Base-by-base conservation (phyloP, 1,139 yeast genomes). In the Taphrina deformans region DNA sequence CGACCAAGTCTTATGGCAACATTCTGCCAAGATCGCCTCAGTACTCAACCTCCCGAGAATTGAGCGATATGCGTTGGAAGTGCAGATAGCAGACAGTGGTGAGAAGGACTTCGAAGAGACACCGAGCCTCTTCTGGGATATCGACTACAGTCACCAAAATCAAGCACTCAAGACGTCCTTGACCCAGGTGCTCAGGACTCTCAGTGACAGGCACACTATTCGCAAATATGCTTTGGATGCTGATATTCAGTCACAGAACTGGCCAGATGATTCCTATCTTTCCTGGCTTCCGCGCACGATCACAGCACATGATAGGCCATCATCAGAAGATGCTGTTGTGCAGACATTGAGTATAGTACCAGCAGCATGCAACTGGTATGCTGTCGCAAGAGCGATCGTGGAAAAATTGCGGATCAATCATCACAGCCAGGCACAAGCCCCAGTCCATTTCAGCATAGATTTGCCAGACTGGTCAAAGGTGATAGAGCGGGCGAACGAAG, bases 1-100 rank as follows among this genome's bases (percentile, higher is more conserved):
- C 16, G 80, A 77, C 58, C 68, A 71, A 2, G 62, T 72, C 12
- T 71, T 78, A 61, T 55, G 71, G 70, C 31, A 69, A 55, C 58
- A 55, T 26, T 48, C 68, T 12, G 62, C 68, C 3, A 62, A 60
- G 18, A 31, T 70, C n/a, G 61, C 70, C 12, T 46, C 48, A 26
- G 41, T 44, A 3, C 48, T 69, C n/a, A 46, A 58, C 18, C 48
- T 65, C 7, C 16, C 44, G 21, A 55, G 70, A 26, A 48, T 67
- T 16, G 26, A 41, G 16, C 67, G 69, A 14, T 64, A 62, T 38
- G 68, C 68, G 10, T 60, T 66, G 12, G 70, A 68, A 44, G 45
- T 48, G 4, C 26, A 45, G 35, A 27, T 65, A 9, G 45, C 14
- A 24, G 23, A 31, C 7, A 46, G 12, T 9, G 33, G 35, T n/a